Base-by-base conservation (phyloP, 139 green algal species). In the Deuterostichococcus epilithicus region DNA sequence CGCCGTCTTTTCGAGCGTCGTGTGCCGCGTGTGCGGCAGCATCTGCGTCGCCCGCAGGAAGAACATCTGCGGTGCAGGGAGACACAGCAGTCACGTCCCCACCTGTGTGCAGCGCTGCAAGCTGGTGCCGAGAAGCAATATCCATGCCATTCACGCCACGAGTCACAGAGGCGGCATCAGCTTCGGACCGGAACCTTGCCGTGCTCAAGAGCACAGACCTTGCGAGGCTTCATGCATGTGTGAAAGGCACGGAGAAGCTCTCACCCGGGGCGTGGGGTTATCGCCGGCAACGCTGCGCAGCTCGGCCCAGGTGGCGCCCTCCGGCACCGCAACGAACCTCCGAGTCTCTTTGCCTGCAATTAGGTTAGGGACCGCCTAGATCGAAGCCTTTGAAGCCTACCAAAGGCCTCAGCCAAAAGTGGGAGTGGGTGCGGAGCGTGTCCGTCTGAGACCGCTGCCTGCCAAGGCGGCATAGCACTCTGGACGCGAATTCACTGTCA, bases 261-360 rank as follows among this genome's bases (percentile, higher is more conserved):
- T 45, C 36, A 80, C 76, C 68, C 60, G 0, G 32, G 85, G 77
- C 5, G 82, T 86, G 45, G 82, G 83, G 58, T 83, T 76, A 5
- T 81, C n/a, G 10, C 78, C 85, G 0, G 86, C 71, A 18, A 65
- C 76, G 25, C 95, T 37, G 2, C 75, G 76, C 71, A 97, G 70
- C 85, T 97, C 89, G 3, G 84, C 92, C 92, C 92, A 96, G 0
- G 85, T 92, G 23, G 94, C 89, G 23, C 94, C 94, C 8, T 86
- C 76, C 0, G 94, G 94, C 25, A 95, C 88, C 5, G 77, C 84
- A 39, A 97, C 79, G 66, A 97, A 97, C 30, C 77, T 76, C 25
- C 91, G 80, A 30, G 84, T 25, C 76, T 94, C 89, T 5, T 32
- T 60, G 10, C 88, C 52, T 63, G 52, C n/a, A n/a, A n/a, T n/a